Evolutionary conservation across 495 filamentous ascomycete species (phyloP).

Genomic region (Podospora conica): DNA sequence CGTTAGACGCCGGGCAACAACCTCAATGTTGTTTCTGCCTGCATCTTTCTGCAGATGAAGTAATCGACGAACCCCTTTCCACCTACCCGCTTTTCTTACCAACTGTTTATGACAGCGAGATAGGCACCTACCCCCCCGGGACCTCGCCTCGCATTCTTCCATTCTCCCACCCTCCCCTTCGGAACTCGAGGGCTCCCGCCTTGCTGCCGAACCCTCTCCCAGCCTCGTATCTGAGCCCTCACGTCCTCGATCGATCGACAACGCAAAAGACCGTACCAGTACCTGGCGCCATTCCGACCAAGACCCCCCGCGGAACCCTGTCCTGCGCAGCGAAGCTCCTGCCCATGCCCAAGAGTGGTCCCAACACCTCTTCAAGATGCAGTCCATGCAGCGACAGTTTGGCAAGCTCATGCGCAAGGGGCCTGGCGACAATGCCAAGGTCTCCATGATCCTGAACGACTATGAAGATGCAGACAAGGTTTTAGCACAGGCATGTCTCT

Average conservation of each 20-base stretch:
- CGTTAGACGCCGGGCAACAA: not conserved
- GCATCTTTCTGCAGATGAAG: not conserved
- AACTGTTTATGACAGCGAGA: not conserved
- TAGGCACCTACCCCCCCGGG: not conserved
- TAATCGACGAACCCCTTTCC: not conserved
- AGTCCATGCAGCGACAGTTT: slow-evolving; percentile 70
- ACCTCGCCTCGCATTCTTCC: not conserved
- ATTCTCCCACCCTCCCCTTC: not conserved
- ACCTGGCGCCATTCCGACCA: not conserved
- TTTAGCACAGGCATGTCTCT: slow-evolving; percentile 56
- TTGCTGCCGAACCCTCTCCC: not conserved
- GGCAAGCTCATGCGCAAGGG: slow-evolving; percentile 63
- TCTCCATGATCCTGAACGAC: slow-evolving; percentile 69
- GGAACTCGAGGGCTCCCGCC: not conserved
- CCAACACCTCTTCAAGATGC: slow-evolving; percentile 49
- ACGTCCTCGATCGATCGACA: not conserved
- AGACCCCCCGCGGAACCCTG: not conserved
- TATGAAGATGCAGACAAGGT: slow-evolving; percentile 80
- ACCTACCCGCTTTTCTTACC: not conserved
- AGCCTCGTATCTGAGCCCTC: not conserved
- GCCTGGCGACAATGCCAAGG: slow-evolving; percentile 70
- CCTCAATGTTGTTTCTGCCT: not conserved
- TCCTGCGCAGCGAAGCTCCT: not conserved
- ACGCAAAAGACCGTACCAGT: not conserved
- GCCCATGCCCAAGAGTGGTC: not conserved